Evolutionary conservation across 352 stramenopile genomes (phyloP).

Genomic region (Phytophthora sojae): DNA sequence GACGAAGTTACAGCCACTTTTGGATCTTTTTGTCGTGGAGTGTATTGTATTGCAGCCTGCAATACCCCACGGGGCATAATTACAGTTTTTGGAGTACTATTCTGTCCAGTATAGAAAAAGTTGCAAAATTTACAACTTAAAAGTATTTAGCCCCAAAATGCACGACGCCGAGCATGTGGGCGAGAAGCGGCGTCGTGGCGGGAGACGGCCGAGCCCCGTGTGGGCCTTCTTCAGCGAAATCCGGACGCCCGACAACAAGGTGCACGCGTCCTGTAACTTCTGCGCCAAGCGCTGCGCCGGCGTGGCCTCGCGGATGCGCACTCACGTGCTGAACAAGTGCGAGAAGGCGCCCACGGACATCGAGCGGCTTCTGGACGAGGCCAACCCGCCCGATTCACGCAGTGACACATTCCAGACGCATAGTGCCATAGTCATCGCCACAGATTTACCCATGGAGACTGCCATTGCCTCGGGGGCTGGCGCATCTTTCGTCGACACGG

Average conservation of each 20-base stretch:
- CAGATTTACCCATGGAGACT: background rate
- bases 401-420: conserved; percentile 10
- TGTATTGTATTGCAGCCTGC: too few relatives aligned
- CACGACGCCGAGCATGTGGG: background rate
- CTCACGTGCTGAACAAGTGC: conserved; percentile 58
- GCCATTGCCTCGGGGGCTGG: background rate
- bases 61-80: too few relatives aligned
- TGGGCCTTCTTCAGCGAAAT: conserved; percentile 63
- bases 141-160: background rate
- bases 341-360: conserved; percentile 37
- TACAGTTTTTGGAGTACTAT: too few relatives aligned
- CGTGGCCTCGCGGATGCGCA: conserved; percentile 59
- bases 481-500: background rate
- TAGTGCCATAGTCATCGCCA: background rate
- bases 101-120: too few relatives aligned
- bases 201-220: conserved; percentile 51
- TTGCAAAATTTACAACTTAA: too few relatives aligned
- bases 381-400: background rate
- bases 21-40: too few relatives aligned
- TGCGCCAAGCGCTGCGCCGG: conserved; percentile 53
- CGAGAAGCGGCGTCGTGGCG: conserved; percentile 29
- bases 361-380: conserved; percentile 30
- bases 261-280: conserved; percentile 61
- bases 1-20: too few relatives aligned
- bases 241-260: conserved; percentile 50